phyloP scores from a whole-genome alignment of 169 alveolate genomes.

The Cryptosporidium bovis region DNA sequence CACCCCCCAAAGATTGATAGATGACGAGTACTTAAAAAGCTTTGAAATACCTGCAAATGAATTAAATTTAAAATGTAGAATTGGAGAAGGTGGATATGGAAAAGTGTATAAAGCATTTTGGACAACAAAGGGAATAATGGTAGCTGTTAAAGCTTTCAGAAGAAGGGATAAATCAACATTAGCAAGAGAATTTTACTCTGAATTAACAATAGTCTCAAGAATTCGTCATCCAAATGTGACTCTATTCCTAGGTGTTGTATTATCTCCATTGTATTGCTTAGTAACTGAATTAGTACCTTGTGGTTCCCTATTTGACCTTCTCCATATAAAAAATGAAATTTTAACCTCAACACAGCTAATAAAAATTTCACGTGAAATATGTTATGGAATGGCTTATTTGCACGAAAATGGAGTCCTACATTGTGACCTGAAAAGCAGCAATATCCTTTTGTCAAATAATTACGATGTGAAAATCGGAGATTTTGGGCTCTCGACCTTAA shows the following conservation, averaged over 20 bases:
- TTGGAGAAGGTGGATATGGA: conserved; percentile 89
- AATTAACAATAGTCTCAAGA: conserved; percentile 81
- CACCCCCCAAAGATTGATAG: conserved; percentile 58
- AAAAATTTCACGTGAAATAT: conserved; percentile 82
- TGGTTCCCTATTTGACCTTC: conserved; percentile 84
- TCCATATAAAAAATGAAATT: conserved; percentile 77
- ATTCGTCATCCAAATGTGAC: conserved; percentile 86
- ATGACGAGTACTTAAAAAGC: conserved; percentile 53
- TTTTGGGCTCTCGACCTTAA: conserved; percentile 84
- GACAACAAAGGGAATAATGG: conserved; percentile 79
- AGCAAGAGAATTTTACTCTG: conserved; percentile 83
- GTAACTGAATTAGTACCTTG: conserved; percentile 84
- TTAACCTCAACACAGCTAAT: conserved; percentile 76
- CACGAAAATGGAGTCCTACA: conserved; percentile 87
- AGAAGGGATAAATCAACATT: conserved; percentile 75
- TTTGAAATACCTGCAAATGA: conserved; percentile 77
- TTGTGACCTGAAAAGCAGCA: conserved; percentile 86
- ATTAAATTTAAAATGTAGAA: conserved; percentile 75
- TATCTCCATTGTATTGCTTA: conserved; percentile 81
- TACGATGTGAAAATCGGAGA: conserved; percentile 89
- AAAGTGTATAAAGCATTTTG: conserved; percentile 84
- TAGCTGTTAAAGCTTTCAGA: conserved; percentile 81
- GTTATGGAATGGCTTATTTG: conserved; percentile 83
- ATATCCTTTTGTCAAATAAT: conserved; percentile 84
- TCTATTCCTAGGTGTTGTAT: conserved; percentile 84